Percentiles rank a stretch among this genome's conserved stretches.
phyloP scores from a whole-genome alignment of 208 protist species.

The Wallacemonas sp. region DNA sequence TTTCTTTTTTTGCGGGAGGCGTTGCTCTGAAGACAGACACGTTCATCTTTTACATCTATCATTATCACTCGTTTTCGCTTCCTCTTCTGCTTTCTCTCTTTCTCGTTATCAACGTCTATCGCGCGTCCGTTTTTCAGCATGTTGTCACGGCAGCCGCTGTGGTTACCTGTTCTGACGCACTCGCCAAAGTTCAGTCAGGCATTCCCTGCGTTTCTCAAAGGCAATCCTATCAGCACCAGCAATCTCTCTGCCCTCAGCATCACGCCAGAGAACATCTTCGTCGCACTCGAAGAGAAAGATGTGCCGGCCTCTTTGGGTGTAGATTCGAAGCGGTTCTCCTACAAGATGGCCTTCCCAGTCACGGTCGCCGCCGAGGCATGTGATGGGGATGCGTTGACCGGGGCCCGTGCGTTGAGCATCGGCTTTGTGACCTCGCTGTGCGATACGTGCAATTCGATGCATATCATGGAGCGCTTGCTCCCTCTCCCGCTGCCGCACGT shows the following conservation, averaged over 20 bases:
- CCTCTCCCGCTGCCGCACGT: slow-evolving; percentile 54
- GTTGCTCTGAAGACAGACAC: too few relatives aligned
- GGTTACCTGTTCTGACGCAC: slow-evolving; percentile 58
- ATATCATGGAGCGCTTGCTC: slow-evolving; percentile 66
- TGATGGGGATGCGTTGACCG: slow-evolving; percentile 18
- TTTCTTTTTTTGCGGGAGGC: background rate
- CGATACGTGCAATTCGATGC: slow-evolving; percentile 70
- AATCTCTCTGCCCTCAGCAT: slow-evolving; percentile 25
- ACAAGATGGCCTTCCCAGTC: slow-evolving; percentile 61
- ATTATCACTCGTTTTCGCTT: too few relatives aligned
- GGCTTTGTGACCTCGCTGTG: slow-evolving; percentile 50
- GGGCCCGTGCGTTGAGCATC: slow-evolving; percentile 19
- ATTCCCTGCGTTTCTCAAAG: slow-evolving; percentile 30
- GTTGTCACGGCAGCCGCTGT: slow-evolving; percentile 53
- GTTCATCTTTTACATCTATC: too few relatives aligned
- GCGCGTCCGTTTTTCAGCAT: too few relatives aligned
- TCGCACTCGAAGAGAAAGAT: slow-evolving; percentile 27
- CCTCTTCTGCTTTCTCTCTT: slow-evolving; percentile 11
- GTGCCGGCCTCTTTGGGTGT: background rate
- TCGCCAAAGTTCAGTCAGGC: slow-evolving; percentile 41
- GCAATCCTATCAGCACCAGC: slow-evolving; percentile 39
- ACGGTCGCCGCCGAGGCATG: slow-evolving; percentile 40
- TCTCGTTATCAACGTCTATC: background rate
- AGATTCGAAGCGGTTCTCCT: background rate
- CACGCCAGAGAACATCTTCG: slow-evolving; percentile 35